Conservation (phyloP, 441 rosid genomes). For the Raphanus hybrid region DNA sequence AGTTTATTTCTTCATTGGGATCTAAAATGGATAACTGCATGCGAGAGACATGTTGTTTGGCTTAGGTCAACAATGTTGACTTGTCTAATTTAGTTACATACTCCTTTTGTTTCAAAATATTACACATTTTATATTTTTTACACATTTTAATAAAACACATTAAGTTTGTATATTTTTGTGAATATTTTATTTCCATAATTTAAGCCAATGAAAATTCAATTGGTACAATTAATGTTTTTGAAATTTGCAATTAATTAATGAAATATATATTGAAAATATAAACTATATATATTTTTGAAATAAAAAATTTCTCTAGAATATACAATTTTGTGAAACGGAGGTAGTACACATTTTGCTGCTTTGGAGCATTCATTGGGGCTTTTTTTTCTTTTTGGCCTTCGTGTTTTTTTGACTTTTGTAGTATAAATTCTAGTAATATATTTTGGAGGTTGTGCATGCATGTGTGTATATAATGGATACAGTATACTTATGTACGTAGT, state of each 20-base stretch:
- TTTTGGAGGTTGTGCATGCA: not conserved
- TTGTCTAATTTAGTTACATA: conserved; percentile 15
- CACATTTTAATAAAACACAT: too few species aligned
- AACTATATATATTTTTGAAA: too few species aligned
- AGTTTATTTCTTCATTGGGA: conserved; percentile 43
- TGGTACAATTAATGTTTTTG: too few species aligned
- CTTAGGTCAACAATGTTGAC: conserved; percentile 40
- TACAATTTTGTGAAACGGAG: too few species aligned
- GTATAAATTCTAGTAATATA: not conserved
- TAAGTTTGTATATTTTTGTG: too few species aligned
- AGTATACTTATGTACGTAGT: not conserved
- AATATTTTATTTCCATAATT: too few species aligned
- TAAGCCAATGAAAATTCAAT: too few species aligned
- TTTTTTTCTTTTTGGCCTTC: not conserved
- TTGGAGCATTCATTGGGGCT: not conserved
- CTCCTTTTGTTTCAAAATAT: too few species aligned
- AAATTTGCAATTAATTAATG: too few species aligned
- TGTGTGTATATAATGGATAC: not conserved
- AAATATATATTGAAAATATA: too few species aligned
- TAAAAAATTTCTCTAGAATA: too few species aligned
- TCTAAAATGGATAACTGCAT: conserved; percentile 45
- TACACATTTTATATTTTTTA: too few species aligned
- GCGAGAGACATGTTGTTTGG: conserved; percentile 47
- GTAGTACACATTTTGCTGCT: not conserved
- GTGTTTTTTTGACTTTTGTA: not conserved